Evolutionary conservation across 345 rosid species (phyloP).

Genomic region (Excoecaria cochinchinensis): DNA sequence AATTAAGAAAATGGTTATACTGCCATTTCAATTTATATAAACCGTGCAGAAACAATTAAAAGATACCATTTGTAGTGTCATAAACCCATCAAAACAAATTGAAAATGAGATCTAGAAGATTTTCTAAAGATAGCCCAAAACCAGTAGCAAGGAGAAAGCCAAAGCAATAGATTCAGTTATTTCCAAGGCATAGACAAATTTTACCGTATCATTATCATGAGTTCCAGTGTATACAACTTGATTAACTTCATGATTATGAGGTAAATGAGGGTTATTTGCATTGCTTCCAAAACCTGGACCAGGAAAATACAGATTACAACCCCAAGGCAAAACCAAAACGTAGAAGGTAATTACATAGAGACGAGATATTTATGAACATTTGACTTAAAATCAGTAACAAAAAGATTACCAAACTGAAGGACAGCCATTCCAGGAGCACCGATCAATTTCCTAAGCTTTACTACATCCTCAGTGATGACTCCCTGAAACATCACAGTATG

Average conservation of each 20-base stretch:
- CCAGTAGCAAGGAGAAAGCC: background rate
- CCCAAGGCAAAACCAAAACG: constrained; percentile 1
- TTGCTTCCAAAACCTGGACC: constrained; percentile 77
- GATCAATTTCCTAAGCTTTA: constrained; percentile 75
- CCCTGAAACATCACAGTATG: constrained; percentile 48
- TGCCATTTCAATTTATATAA: background rate
- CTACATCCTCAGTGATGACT: constrained; percentile 91
- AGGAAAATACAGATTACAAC: constrained; percentile 9
- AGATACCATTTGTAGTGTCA: background rate
- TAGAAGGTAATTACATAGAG: background rate
- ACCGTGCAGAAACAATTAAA: background rate
- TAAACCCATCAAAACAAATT: background rate
- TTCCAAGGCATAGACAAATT: constrained; percentile 7
- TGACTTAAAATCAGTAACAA: background rate
- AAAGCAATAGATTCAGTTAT: background rate
- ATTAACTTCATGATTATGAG: constrained; percentile 84
- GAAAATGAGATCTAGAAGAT: background rate
- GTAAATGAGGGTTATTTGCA: constrained; percentile 85
- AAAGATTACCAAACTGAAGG: constrained; percentile 81
- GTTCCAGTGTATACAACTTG: constrained; percentile 99
- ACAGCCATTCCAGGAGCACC: constrained; percentile 99
- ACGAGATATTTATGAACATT: background rate
- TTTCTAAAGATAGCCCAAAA: background rate
- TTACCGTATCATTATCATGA: constrained; percentile 94
- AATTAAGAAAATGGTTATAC: background rate